Conservation (phyloP, 495 filamentous ascomycete genomes). For the Baudoinia panamericana region DNA sequence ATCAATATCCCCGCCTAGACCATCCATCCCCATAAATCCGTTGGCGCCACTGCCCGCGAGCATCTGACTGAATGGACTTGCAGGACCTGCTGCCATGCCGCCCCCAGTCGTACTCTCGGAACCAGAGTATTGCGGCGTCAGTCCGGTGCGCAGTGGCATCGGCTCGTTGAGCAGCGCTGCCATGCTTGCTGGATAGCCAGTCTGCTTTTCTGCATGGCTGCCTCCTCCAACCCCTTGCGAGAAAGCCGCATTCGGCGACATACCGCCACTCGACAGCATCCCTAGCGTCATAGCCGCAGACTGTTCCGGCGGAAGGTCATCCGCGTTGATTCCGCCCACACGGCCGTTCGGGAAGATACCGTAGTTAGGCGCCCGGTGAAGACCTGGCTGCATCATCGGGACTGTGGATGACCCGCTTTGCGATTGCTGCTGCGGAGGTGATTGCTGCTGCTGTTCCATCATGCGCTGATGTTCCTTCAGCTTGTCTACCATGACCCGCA, state of each 20-base stretch:
- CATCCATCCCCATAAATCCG: conserved; percentile 26
- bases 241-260: conserved; percentile 46
- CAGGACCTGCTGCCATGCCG: conserved; percentile 6
- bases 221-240: conserved; percentile 15
- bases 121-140: conserved; percentile 19
- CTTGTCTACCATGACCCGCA: conserved; percentile 69
- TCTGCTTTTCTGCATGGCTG: not conserved
- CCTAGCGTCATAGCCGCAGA: conserved; percentile 72
- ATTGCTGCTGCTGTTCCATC: conserved; percentile 11
- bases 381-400: not conserved
- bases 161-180: conserved; percentile 37
- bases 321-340: conserved; percentile 29
- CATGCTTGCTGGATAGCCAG: conserved; percentile 25
- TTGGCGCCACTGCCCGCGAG: conserved; percentile 12
- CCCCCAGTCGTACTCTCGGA: conserved; percentile 2
- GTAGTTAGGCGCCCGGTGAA: not conserved
- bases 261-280: conserved; percentile 58
- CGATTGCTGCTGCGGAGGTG: too few relatives aligned
- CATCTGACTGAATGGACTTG: conserved; percentile 22
- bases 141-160: conserved; percentile 12
- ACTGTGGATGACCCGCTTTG: not conserved
- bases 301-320: conserved; percentile 38
- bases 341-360: conserved; percentile 23
- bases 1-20: conserved; percentile 44
- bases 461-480: conserved; percentile 37